phyloP scores from a whole-genome alignment of 2,329 filamentous ascomycete genomes.

The Cytospora piceicola region DNA sequence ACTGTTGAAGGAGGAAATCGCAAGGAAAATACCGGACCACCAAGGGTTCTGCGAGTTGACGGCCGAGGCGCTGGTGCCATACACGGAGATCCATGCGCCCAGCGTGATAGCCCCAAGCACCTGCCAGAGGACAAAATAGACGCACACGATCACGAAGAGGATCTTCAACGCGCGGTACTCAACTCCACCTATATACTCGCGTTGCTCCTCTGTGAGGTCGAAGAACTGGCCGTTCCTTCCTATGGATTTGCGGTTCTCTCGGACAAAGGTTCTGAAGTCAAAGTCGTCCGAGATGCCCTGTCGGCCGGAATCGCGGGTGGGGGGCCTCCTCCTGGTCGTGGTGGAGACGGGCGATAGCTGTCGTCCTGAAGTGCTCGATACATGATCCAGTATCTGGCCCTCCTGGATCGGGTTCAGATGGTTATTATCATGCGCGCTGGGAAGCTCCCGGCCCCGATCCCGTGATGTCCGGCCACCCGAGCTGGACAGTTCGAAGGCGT shows the following conservation, averaged over 20 bases:
- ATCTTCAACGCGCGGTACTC: conserved; percentile 67
- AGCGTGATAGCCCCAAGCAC: conserved; percentile 61
- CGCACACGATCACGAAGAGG: conserved; percentile 61
- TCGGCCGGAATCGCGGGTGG: conserved; percentile 19
- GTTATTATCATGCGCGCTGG: neutral
- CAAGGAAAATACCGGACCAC: conserved; percentile 61
- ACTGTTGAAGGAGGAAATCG: conserved; percentile 60
- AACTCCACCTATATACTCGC: conserved; percentile 62
- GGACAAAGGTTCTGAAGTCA: conserved; percentile 40
- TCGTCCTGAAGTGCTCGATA: conserved; percentile 7
- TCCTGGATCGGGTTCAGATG: conserved; percentile 23
- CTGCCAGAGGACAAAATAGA: conserved; percentile 65
- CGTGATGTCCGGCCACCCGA: neutral
- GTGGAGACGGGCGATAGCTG: conserved; percentile 13
- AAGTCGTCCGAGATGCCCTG: conserved; percentile 31
- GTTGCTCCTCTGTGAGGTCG: conserved; percentile 55
- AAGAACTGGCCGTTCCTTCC: conserved; percentile 60
- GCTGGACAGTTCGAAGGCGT: conserved; percentile 17
- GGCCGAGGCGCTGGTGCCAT: conserved; percentile 9
- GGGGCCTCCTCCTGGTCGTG: conserved; percentile 13
- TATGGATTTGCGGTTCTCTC: conserved; percentile 41
- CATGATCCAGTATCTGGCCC: conserved; percentile 14
- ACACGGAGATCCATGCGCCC: conserved; percentile 46
- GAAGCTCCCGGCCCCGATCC: neutral
- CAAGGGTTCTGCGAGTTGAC: conserved; percentile 50